A percentile compares a stretch with the other conserved stretches of the same genome.
phyloP scores from a whole-genome alignment of 2,329 filamentous ascomycete species.

The Pseudogymnoascus sp. region DNA sequence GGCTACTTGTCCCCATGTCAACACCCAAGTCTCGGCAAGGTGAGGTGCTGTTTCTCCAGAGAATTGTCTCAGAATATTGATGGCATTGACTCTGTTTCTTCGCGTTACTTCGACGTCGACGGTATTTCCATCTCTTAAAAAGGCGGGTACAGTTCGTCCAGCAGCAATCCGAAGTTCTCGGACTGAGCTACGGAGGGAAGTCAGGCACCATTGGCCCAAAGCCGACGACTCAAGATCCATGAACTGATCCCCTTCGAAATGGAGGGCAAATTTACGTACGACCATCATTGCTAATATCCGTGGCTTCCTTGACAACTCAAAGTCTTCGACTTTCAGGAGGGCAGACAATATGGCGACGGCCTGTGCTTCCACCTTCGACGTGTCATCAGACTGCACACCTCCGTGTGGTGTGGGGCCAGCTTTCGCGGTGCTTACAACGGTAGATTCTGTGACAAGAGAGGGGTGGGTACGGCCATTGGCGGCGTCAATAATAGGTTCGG shows the following conservation, averaged over 20 bases:
- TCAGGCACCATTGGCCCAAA: slow-evolving; percentile 73
- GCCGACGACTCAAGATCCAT: slow-evolving; percentile 60
- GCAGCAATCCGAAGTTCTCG: slow-evolving; percentile 79
- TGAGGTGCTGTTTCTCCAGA: slow-evolving; percentile 60
- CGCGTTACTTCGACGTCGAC: slow-evolving; percentile 42
- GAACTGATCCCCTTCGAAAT: slow-evolving; percentile 51
- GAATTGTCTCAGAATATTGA: slow-evolving; percentile 64
- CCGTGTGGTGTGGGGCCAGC: not conserved
- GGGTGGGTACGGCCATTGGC: not conserved
- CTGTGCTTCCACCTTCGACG: slow-evolving; percentile 26
- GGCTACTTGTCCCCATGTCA: slow-evolving; percentile 76
- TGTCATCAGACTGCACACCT: slow-evolving; percentile 22
- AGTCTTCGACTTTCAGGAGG: slow-evolving; percentile 26
- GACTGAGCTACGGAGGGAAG: slow-evolving; percentile 72
- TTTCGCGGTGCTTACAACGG: not conserved
- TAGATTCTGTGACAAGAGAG: not conserved
- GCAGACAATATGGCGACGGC: not conserved
- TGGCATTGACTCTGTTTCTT: slow-evolving; percentile 60
- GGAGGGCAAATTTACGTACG: slow-evolving; percentile 60
- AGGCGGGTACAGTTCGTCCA: slow-evolving; percentile 38
- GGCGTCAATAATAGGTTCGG: slow-evolving; percentile 15
- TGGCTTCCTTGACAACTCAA: slow-evolving; percentile 48
- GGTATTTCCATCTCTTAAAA: slow-evolving; percentile 39
- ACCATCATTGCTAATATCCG: slow-evolving; percentile 65
- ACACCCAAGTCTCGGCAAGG: slow-evolving; percentile 74